Evolutionary conservation across 2,329 filamentous ascomycete species (phyloP).

Genomic region (Calonectria naviculata): DNA sequence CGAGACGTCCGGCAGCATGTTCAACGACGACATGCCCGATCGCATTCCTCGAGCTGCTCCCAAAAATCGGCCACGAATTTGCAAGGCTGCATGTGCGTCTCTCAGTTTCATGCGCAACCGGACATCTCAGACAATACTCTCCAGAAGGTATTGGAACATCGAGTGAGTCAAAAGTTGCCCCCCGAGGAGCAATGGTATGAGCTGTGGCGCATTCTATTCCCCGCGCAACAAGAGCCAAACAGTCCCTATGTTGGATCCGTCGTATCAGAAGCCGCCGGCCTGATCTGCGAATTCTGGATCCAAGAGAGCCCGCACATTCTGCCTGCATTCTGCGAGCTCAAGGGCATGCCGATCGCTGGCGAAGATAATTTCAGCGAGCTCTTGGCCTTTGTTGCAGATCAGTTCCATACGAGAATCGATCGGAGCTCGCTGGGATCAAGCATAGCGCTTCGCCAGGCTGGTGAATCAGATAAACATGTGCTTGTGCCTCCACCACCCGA

Average conservation of each 20-base stretch:
- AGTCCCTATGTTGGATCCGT: background rate
- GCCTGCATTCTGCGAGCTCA: background rate
- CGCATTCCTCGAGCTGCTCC: background rate
- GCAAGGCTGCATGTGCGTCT: background rate
- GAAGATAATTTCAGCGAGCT: background rate
- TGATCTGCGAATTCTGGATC: background rate
- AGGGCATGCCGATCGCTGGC: background rate
- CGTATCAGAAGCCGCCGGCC: background rate
- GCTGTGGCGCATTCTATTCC: background rate
- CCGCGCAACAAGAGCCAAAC: background rate
- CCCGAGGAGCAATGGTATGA: background rate
- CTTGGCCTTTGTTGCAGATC: background rate
- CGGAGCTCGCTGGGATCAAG: background rate
- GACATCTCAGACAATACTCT: too few relatives aligned
- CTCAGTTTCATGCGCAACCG: background rate
- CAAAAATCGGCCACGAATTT: background rate
- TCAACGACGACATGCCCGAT: background rate
- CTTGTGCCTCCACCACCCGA: background rate
- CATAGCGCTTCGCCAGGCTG: too few relatives aligned
- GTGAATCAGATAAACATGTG: too few relatives aligned
- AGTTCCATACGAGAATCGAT: background rate
- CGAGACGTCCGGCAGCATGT: background rate
- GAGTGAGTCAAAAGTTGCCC: background rate
- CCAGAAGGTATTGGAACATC: background rate
- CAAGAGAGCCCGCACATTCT: background rate